These are phyloP conservation scores for Corymbia calophylla DNA, from an alignment of 441 rosid genomes.

Conservation along the genomic window DNA sequence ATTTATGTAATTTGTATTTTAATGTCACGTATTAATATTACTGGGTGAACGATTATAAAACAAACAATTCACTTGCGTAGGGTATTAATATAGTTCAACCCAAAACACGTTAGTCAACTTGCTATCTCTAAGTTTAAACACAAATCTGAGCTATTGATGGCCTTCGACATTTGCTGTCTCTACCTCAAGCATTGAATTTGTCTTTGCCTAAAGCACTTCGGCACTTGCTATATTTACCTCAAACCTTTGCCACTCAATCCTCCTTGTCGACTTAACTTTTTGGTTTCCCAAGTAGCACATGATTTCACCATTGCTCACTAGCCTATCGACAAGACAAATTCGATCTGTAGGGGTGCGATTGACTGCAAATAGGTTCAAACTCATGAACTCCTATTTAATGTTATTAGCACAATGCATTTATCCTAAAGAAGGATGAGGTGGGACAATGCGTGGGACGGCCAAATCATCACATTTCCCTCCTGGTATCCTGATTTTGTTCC, in stretches of 20 bases:
- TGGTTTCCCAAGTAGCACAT: no score
- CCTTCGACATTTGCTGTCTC: no score
- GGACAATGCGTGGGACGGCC: background rate
- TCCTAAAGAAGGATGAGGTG: background rate
- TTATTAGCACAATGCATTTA: background rate
- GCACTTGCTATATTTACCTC: no score
- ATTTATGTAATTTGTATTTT: background rate
- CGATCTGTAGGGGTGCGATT: background rate
- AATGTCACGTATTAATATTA: no score
- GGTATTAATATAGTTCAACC: no score
- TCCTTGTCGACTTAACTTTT: no score
- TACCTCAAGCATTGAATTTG: no score
- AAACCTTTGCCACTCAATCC: no score
- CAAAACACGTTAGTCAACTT: no score
- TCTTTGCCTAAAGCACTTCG: no score
- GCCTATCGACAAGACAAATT: background rate
- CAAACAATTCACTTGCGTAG: rapidly evolving
- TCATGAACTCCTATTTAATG: background rate
- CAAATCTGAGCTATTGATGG: no score
- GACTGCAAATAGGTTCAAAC: background rate
- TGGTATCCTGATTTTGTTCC: background rate
- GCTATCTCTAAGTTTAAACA: no score
- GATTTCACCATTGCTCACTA: background rate
- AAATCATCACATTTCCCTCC: background rate
- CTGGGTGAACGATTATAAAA: background rate